phyloP scores from a whole-genome alignment of 805 yeast genomes.

The Kodamaea restingae region DNA sequence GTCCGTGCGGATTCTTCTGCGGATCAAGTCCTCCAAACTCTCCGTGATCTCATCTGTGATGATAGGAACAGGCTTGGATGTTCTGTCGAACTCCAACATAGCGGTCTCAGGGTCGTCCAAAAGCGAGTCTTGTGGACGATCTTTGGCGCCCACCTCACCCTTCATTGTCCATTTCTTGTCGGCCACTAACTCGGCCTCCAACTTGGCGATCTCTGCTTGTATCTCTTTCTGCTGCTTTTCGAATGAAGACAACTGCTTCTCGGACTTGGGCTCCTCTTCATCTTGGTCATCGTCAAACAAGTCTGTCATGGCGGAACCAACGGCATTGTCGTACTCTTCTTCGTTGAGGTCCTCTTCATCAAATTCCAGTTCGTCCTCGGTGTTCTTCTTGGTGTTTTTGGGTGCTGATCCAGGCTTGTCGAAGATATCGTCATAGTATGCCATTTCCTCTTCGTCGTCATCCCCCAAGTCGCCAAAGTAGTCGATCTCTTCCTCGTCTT shows the following conservation, averaged over 20 bases:
- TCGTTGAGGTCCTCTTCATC: conserved; percentile 43
- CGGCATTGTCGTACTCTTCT: conserved; percentile 58
- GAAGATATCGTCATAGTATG: conserved; percentile 66
- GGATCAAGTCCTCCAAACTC: conserved; percentile 80
- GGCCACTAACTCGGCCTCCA: conserved; percentile 85
- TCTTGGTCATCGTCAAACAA: conserved; percentile 45
- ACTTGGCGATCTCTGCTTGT: conserved; percentile 67
- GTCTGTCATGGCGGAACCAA: conserved; percentile 60
- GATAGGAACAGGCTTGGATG: conserved; percentile 93
- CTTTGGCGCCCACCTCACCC: conserved; percentile 83
- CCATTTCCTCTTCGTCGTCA: conserved; percentile 38
- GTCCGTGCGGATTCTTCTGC: conserved; percentile 68
- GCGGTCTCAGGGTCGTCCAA: conserved; percentile 53
- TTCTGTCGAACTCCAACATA: conserved; percentile 84
- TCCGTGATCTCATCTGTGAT: conserved; percentile 88
- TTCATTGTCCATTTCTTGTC: conserved; percentile 91
- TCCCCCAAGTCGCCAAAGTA: conserved; percentile 42
- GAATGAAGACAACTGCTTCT: conserved; percentile 54
- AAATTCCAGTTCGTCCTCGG: conserved; percentile 25
- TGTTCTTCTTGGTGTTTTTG: conserved; percentile 1
- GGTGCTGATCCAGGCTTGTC: conserved; percentile 44
- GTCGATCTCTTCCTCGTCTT: conserved; percentile 45
- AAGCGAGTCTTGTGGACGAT: conserved; percentile 81
- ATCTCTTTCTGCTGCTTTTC: conserved; percentile 79
- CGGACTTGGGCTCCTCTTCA: conserved; percentile 23